Base-by-base conservation (phyloP, 768 basidiomycete species). In the Auricularia auricula-judae region DNA sequence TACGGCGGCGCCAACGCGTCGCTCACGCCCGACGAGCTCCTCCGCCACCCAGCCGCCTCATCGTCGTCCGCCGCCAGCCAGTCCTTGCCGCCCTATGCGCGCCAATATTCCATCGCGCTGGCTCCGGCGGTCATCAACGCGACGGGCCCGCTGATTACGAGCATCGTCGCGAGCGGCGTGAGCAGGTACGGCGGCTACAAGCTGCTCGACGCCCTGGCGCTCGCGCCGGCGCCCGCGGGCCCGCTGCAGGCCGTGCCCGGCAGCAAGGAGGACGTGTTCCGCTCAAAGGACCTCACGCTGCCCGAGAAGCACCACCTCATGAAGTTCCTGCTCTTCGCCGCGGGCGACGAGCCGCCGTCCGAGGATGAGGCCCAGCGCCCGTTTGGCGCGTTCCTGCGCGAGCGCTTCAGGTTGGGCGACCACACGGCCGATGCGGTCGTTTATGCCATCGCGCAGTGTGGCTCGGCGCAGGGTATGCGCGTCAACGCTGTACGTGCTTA, bases 201-300 rank as follows among this genome's bases (percentile, higher is more conserved):
- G 58, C 80, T 97, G 3, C 77, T 98, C 21, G 91, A 88, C 66
- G 82, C 81, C 29, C 79, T 89, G 18, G 83, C 79, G 44, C 76
- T 92, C 54, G 86, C 85, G 69, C 77, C 83, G 61, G 65, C 75
- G 12, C 75, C 77, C 23, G 76, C 81, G 1, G 72, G 72, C 62
- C 68, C 72, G 23, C 71, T 84, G 63, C 83, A 83, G 69, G 81
- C 74, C 61, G 95, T 98, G 0, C 96, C 96, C 1, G 86, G 87
- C 36, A 91, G 85, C 76, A 98, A 97, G 73, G 94, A 94, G 73
- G 89, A 91, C 65, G 82, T 98, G 3, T 98, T 98, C 82, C 93
- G 89, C 77, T 87, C 84, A 75, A 86, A 85, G 70, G 80, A 79
- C 8, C 82, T 98, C 7, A 80, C 80, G 5, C 79, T 98, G 11